A percentile compares a stretch with the other conserved stretches of the same genome.
Evolutionary conservation across 176 grass and related monocot genomes (phyloP).

Genomic region (Canna indica): DNA sequence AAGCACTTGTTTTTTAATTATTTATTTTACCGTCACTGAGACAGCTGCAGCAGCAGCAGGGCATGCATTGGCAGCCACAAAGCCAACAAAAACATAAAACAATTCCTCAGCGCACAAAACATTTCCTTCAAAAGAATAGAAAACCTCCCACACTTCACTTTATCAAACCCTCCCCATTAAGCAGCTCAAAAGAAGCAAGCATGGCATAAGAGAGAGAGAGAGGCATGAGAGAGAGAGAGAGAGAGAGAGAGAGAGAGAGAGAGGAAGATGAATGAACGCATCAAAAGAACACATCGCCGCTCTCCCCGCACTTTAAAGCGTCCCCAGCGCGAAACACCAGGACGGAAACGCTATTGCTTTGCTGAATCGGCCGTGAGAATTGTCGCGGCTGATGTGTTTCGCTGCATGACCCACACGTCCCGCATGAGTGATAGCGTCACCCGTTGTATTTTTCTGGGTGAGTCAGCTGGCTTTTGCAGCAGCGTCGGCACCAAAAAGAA

Average conservation of each 20-base stretch:
- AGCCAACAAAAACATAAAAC: not conserved
- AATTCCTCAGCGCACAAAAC: not conserved
- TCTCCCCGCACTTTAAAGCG: not conserved
- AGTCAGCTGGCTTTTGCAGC: not conserved
- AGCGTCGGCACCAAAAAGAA: not conserved
- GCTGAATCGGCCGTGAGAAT: not conserved
- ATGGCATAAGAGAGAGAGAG: no score
- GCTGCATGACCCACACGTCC: not conserved
- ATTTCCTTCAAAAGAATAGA: conserved; percentile 19
- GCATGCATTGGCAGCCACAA: not conserved
- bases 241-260: no score
- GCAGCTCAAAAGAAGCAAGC: not conserved
- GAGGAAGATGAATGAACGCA: not conserved
- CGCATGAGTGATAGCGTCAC: not conserved
- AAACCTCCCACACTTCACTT: not conserved
- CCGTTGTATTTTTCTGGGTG: not conserved
- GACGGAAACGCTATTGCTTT: no score
- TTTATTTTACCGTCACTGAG: not conserved
- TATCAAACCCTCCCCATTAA: not conserved
- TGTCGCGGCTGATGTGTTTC: not conserved
- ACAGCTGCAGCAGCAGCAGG: conserved; percentile 2
- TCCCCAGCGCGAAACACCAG: not conserved
- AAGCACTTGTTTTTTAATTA: not conserved
- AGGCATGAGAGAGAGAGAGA: no score
- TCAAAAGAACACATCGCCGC: conserved; percentile 4